Evolutionary conservation across 2,329 filamentous ascomycete species (phyloP).

Genomic region (Cryphonectria nitschkei): DNA sequence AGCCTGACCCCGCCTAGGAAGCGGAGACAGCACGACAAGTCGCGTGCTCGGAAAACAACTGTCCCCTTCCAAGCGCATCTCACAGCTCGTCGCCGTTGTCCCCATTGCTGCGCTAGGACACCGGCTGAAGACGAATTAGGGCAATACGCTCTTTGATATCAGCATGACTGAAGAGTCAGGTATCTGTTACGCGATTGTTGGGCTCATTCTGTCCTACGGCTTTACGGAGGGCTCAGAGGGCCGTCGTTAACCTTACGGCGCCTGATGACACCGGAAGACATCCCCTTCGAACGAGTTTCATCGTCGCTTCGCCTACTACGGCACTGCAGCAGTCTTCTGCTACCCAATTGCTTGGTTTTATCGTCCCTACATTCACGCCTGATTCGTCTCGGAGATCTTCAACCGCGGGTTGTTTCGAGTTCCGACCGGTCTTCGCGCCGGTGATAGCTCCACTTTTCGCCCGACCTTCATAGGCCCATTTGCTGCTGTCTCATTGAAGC

Average conservation of each 20-base stretch:
- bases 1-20: neutral
- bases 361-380: neutral
- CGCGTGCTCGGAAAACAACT: neutral
- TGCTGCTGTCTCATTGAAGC: neutral
- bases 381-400: neutral
- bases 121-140: neutral
- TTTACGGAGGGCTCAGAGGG: no score
- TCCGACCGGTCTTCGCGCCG: neutral
- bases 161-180: neutral
- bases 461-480: neutral
- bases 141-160: neutral
- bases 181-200: neutral
- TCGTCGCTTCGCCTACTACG: neutral
- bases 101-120: neutral
- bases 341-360: neutral
- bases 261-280: neutral
- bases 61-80: neutral
- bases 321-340: neutral
- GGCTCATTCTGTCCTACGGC: no score
- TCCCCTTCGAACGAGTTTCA: neutral
- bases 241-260: neutral
- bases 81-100: neutral
- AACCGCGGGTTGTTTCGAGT: neutral
- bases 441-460: neutral
- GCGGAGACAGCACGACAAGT: neutral